Evolutionary conservation across 2,329 filamentous ascomycete species (phyloP), one percentile per base, ranked within the genome.

Genomic region (Botryotinia globosa): DNA sequence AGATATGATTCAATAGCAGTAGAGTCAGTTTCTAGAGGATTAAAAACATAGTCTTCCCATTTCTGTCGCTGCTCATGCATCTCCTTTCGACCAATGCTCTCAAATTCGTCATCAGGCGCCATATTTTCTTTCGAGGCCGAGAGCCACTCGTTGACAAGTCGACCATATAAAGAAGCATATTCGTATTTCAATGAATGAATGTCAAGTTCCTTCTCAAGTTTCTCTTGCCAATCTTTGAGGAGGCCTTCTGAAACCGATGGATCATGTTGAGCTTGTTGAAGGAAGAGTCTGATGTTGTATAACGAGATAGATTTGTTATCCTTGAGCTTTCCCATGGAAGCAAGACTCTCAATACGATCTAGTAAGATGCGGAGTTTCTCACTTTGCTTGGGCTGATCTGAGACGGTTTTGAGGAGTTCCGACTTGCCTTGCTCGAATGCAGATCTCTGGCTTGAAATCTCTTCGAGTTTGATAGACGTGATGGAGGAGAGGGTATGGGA

Each of bases 31-130:
- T 85, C 76, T 51, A 81, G 81, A 18, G 83, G 78, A 8, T 81
- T 82, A 77, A 90, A 89, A 39, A 87, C 86, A 72, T 85, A 82
- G 2, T 80, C 79, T 78, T 90, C 88, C 86, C 87, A 90, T 32
- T 79, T 83, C 5, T 82, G 82, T 22, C 87, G 83, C 75, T 87
- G 84, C 72, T 86, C 82, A 65, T 88, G 85, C 82, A 87, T 87
- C 75, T 87, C 86, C 56, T 85, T 82, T 25, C 85, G 82, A 3
- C 86, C 87, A 20, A 88, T 81, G 9, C 81, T 77, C 65, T 88
- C 85, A 72, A 86, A 86, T 14, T 68, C 61, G 10, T 51, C 64
- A n/a, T 61, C 66, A 20, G 75, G 76, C 0, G 75, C 74, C 6
- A 81, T 80, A 1, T 80, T 79, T 4, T 78, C 80, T n/a, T 76